Evolutionary conservation across 2,329 filamentous ascomycete genomes (phyloP).

Genomic region (Exophiala viscosa): DNA sequence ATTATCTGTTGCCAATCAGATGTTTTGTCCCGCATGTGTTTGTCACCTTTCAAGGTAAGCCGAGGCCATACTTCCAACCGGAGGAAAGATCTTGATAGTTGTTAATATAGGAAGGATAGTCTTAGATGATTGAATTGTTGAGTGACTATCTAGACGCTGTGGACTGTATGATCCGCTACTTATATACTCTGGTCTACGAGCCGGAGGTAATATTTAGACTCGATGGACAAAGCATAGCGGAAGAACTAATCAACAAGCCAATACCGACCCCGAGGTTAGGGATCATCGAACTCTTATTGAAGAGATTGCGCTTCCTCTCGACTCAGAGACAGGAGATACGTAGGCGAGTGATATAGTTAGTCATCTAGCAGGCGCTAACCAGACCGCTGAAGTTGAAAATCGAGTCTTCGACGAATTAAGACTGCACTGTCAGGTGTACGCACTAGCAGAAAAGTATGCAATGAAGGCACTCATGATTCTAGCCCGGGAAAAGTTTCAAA

Average conservation of each 20-base stretch:
- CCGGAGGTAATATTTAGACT: background rate
- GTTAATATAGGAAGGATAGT: background rate
- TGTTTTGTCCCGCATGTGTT: background rate
- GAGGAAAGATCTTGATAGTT: background rate
- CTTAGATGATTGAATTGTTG: background rate
- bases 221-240: background rate
- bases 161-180: conserved; percentile 2
- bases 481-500: conserved; percentile 3
- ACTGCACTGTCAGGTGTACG: conserved; percentile 4
- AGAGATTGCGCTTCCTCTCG: too few species aligned
- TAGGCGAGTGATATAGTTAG: too few species aligned
- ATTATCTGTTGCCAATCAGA: background rate
- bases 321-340: too few species aligned
- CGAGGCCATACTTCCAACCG: background rate
- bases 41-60: background rate
- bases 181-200: conserved; percentile 4
- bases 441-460: conserved; percentile 3
- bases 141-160: background rate
- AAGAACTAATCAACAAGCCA: background rate
- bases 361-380: too few species aligned
- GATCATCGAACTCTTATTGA: background rate
- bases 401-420: background rate
- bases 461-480: conserved; percentile 3
- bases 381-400: too few species aligned
- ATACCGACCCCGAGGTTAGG: background rate